Conservation (phyloP, 2,329 filamentous ascomycete species). For the Aureobasidium sp. region DNA sequence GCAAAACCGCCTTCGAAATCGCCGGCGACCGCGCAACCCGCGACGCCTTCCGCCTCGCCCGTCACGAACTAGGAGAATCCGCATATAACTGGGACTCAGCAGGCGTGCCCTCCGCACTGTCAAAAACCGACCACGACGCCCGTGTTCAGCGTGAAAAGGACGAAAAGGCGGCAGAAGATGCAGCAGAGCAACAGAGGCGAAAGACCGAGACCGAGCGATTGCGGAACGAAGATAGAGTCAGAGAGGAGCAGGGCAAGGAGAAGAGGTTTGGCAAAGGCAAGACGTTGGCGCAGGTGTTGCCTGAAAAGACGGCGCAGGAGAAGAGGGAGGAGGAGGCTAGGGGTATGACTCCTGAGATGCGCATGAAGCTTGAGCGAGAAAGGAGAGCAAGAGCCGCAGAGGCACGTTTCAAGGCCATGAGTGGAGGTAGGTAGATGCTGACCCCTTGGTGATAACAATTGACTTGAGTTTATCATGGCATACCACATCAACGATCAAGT, state of each 20-base stretch:
- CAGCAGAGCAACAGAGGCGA: constrained; percentile 53
- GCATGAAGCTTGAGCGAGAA: constrained; percentile 76
- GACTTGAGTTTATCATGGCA: too few species aligned
- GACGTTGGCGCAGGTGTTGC: constrained; percentile 44
- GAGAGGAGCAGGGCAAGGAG: constrained; percentile 42
- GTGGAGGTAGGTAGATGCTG: not conserved
- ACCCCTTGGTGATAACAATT: not conserved
- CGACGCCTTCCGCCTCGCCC: constrained; percentile 85
- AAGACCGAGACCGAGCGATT: constrained; percentile 69
- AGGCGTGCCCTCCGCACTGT: constrained; percentile 64
- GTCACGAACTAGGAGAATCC: constrained; percentile 69
- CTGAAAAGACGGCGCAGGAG: constrained; percentile 62
- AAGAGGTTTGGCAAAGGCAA: constrained; percentile 46
- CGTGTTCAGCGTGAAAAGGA: constrained; percentile 63
- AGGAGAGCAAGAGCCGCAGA: constrained; percentile 85
- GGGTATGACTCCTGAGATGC: constrained; percentile 82
- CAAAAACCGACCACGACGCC: constrained; percentile 62
- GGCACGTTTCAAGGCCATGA: constrained; percentile 39
- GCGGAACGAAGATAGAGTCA: constrained; percentile 56
- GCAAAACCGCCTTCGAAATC: constrained; percentile 81
- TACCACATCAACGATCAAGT: not conserved
- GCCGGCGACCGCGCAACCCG: constrained; percentile 78
- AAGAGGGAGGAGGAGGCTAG: constrained; percentile 74
- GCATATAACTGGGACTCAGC: constrained; percentile 74
- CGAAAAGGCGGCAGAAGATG: constrained; percentile 61